Conservation (phyloP, 805 yeast species). For the Suhomyces sp. region DNA sequence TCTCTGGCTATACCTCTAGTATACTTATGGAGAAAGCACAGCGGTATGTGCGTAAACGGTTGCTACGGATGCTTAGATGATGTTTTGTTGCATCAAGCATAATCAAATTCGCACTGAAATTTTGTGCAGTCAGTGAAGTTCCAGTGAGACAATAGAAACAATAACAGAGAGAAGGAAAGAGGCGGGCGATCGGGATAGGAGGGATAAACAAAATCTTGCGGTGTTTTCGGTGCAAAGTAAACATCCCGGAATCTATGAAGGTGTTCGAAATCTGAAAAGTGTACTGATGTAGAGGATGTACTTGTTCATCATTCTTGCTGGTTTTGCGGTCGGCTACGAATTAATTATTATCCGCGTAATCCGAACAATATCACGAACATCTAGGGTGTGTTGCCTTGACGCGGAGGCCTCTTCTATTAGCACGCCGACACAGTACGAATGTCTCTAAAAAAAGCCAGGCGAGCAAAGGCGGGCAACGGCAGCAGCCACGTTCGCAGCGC, state of each 20-base stretch:
- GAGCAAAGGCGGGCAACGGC: neutral
- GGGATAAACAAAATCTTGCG: neutral
- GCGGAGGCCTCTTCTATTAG: too few relatives aligned
- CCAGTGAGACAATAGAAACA: neutral
- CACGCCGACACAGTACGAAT: too few relatives aligned
- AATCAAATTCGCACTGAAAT: neutral
- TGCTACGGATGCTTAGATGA: neutral
- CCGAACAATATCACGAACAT: neutral
- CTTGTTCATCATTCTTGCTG: too few relatives aligned
- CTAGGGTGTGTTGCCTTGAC: neutral
- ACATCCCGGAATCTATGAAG: too few relatives aligned
- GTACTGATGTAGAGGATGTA: neutral
- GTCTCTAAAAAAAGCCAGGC: neutral
- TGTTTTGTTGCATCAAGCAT: neutral
- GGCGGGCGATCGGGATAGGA: neutral
- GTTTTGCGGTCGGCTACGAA: neutral
- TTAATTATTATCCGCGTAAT: neutral
- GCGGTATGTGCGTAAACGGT: neutral
- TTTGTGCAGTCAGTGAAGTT: neutral
- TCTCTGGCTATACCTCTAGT: neutral
- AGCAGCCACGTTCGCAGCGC: neutral
- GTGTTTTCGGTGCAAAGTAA: too few relatives aligned
- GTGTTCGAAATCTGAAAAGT: too few relatives aligned
- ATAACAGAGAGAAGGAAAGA: neutral
- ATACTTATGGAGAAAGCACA: neutral